A percentile compares a stretch with the other conserved stretches of the same genome.
Conservation (phyloP, 2,329 filamentous ascomycete species). For the Neonectria coccinea region DNA sequence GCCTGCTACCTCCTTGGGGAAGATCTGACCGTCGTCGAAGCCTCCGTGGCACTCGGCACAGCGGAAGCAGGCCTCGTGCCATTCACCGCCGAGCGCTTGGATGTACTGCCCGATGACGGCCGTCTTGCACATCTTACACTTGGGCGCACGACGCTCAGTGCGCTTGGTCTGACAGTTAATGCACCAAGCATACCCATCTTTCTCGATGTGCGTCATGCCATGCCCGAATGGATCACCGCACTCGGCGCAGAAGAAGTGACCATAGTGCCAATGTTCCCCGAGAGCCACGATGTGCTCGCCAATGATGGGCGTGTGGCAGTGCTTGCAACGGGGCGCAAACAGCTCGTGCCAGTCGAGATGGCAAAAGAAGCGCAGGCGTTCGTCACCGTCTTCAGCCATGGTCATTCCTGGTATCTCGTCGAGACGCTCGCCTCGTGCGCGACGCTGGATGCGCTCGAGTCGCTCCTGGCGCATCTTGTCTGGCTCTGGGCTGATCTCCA, state of each 20-base stretch:
- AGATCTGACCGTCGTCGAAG: conserved; percentile 75
- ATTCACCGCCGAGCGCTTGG: conserved; percentile 88
- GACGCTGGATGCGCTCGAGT: conserved; percentile 76
- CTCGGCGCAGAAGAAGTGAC: conserved; percentile 99
- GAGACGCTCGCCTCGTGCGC: conserved; percentile 68
- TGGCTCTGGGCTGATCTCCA: conserved; percentile 96
- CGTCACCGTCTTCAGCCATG: conserved; percentile 78
- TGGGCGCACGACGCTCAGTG: conserved; percentile 87
- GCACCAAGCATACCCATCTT: conserved; percentile 98
- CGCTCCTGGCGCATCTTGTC: conserved; percentile 76
- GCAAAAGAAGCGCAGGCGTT: conserved; percentile 87
- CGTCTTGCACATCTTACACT: conserved; percentile 86
- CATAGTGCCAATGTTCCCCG: conserved; percentile 95
- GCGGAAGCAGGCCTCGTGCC: conserved; percentile 92
- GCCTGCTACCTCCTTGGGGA: conserved; percentile 65
- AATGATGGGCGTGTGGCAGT: conserved; percentile 95
- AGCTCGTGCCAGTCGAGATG: conserved; percentile 98
- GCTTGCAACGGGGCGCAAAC: conserved; percentile 92
- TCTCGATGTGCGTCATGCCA: conserved; percentile 82
- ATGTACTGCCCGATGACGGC: conserved; percentile 93
- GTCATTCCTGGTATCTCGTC: conserved; percentile 73
- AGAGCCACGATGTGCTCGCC: conserved; percentile 95
- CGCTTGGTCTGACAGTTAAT: conserved; percentile 91
- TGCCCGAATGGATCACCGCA: conserved; percentile 93
- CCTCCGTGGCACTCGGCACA: conserved; percentile 73